A percentile compares a stretch with the other conserved stretches of the same genome.
Evolutionary conservation across 495 filamentous ascomycete genomes (phyloP).

Genomic region (Annulohypoxylon bovei): DNA sequence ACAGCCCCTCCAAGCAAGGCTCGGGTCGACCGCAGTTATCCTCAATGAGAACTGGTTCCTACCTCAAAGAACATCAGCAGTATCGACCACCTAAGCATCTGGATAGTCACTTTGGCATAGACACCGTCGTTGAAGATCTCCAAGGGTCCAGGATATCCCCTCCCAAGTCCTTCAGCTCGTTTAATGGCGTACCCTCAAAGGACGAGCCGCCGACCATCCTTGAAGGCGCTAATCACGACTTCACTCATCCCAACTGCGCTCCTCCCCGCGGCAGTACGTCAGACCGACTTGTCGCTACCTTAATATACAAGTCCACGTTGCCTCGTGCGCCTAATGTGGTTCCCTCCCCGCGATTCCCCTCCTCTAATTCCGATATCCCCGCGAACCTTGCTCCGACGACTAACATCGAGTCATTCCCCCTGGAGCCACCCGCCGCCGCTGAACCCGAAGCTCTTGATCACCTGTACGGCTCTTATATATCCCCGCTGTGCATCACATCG

Average conservation of each 20-base stretch:
- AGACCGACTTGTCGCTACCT: slow-evolving; percentile 68
- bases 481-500: slow-evolving; percentile 81
- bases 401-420: slow-evolving; percentile 74
- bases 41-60: slow-evolving; percentile 71
- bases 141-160: slow-evolving; percentile 47
- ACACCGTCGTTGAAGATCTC: slow-evolving; percentile 63
- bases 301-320: slow-evolving; percentile 71
- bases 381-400: slow-evolving; percentile 69
- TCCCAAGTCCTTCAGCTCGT: slow-evolving; percentile 54
- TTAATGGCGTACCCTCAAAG: slow-evolving; percentile 62
- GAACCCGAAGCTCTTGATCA: slow-evolving; percentile 74
- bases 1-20: slow-evolving; percentile 42
- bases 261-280: slow-evolving; percentile 52
- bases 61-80: slow-evolving; percentile 77
- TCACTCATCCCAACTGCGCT: slow-evolving; percentile 67
- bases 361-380: slow-evolving; percentile 56
- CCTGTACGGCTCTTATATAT: slow-evolving; percentile 79
- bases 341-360: slow-evolving; percentile 47
- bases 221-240: slow-evolving; percentile 64
- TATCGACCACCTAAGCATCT: slow-evolving; percentile 70
- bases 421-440: slow-evolving; percentile 70
- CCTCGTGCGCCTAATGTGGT: slow-evolving; percentile 44
- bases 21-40: slow-evolving; percentile 57
- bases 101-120: slow-evolving; percentile 62
- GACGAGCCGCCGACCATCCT: slow-evolving; percentile 63